Percentiles rank a stretch among this genome's conserved stretches.
Evolutionary conservation across 2,329 filamentous ascomycete genomes (phyloP).

Genomic region (Pseudofabraea citricarpa): DNA sequence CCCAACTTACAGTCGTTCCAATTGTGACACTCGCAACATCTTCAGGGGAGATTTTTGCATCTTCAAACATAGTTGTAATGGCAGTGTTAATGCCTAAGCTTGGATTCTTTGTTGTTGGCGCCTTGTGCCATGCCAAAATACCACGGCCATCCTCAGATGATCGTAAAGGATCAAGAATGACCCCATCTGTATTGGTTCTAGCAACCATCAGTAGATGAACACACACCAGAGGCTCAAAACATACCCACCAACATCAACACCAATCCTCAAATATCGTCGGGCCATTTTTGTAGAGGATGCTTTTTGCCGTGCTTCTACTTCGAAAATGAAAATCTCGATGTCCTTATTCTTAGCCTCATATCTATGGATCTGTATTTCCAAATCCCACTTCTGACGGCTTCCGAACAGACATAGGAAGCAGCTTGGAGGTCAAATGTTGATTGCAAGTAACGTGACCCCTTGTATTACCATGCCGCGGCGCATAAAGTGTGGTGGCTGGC

Average conservation of each 20-base stretch:
- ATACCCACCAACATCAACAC: conserved; percentile 17
- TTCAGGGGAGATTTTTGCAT: conserved; percentile 26
- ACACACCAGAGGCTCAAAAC: neutral
- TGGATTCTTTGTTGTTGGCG: conserved; percentile 14
- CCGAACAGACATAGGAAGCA: neutral
- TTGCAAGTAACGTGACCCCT: neutral
- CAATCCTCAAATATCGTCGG: conserved; percentile 10
- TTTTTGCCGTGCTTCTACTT: neutral
- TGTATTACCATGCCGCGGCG: neutral
- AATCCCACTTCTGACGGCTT: neutral
- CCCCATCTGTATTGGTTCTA: conserved; percentile 12
- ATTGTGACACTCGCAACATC: conserved; percentile 15
- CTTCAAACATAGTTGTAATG: conserved; percentile 16
- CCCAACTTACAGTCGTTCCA: conserved; percentile 29
- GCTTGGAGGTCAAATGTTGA: neutral
- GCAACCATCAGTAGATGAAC: neutral
- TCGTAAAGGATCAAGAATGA: conserved; percentile 8
- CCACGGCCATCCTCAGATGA: conserved; percentile 6
- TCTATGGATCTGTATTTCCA: neutral
- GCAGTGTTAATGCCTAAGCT: conserved; percentile 18
- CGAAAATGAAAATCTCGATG: neutral
- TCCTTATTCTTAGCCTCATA: neutral
- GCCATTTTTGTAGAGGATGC: neutral
- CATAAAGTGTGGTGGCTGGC: too few species aligned
- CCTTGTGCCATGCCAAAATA: conserved; percentile 14